Evolutionary conservation across 2,329 filamentous ascomycete species (phyloP).

Genomic region (Myriosclerotinia scirpicola): DNA sequence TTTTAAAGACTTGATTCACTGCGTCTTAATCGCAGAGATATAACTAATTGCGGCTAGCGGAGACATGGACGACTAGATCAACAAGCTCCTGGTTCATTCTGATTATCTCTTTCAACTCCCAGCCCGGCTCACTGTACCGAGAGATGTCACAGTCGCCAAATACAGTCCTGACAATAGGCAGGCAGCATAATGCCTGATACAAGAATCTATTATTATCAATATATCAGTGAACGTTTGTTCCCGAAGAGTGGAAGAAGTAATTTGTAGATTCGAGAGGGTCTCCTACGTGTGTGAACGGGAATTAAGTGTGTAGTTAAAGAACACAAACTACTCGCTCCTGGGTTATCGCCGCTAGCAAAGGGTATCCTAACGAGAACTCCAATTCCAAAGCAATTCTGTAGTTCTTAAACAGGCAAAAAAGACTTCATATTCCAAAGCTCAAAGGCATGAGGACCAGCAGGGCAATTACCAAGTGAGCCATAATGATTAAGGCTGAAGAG

Average conservation of each 20-base stretch:
- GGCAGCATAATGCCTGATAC: conserved; percentile 15
- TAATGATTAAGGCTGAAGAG: not conserved
- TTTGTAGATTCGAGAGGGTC: not conserved
- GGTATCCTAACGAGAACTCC: conserved; percentile 4
- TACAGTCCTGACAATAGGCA: not conserved
- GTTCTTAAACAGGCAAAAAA: not conserved
- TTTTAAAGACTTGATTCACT: conserved; percentile 13
- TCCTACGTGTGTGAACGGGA: not conserved
- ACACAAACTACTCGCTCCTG: not conserved
- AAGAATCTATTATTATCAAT: conserved; percentile 1
- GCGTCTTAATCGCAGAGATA: conserved; percentile 11
- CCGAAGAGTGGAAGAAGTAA: not conserved
- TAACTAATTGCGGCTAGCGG: conserved; percentile 12
- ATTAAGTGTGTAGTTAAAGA: not conserved
- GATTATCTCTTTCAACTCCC: conserved; percentile 17
- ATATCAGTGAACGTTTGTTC: not conserved
- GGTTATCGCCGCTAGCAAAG: conserved; percentile 19
- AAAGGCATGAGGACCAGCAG: not conserved
- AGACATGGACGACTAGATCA: conserved; percentile 14
- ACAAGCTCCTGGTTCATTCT: conserved; percentile 13
- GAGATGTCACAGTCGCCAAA: conserved; percentile 9
- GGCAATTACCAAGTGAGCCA: not conserved
- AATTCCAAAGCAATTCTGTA: conserved; percentile 3
- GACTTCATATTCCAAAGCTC: conserved; percentile 5
- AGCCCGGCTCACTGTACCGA: conserved; percentile 3